Conservation (phyloP, 371 early-diverging fungal species). For the Dichotomocladium elegans region DNA sequence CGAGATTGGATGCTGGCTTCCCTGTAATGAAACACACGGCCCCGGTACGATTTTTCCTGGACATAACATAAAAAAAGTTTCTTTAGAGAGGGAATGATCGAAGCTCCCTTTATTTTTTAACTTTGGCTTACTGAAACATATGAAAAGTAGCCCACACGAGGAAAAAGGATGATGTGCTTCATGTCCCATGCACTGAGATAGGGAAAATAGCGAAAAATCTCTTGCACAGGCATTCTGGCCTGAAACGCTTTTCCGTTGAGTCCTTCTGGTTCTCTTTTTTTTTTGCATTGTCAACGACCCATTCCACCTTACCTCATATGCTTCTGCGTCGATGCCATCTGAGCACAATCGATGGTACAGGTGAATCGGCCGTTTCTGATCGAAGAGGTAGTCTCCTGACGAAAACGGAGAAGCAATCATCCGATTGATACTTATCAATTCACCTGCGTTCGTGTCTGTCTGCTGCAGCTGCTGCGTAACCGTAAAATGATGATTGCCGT, state of each 20-base stretch:
- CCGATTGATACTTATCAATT: slow-evolving; percentile 26
- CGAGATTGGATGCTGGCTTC: slow-evolving; percentile 35
- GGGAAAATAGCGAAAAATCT: slow-evolving; percentile 40
- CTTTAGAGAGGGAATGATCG: slow-evolving; percentile 14
- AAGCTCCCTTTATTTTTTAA: not conserved
- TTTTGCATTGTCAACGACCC: no score
- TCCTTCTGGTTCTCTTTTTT: no score
- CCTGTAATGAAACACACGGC: slow-evolving; percentile 39
- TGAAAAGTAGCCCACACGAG: slow-evolving; percentile 49
- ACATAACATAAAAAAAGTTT: no score
- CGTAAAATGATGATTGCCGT: no score
- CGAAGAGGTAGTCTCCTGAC: not conserved
- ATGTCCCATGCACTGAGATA: slow-evolving; percentile 55
- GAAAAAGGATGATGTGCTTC: slow-evolving; percentile 49
- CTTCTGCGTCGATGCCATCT: slow-evolving; percentile 3
- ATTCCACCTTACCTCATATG: slow-evolving; percentile 6
- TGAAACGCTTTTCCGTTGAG: slow-evolving; percentile 1
- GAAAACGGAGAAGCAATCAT: slow-evolving; percentile 11
- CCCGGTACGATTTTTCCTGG: slow-evolving; percentile 33
- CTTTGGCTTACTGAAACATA: slow-evolving; percentile 35
- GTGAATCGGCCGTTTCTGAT: not conserved
- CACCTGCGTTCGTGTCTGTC: not conserved
- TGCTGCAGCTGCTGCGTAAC: not conserved
- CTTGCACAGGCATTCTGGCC: slow-evolving; percentile 39
- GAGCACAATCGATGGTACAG: not conserved